Percentiles rank a stretch among this genome's conserved stretches.
These are phyloP conservation scores for Leonotis leonurus DNA, from an alignment of 257 asterid species.

Conservation along the genomic window DNA sequence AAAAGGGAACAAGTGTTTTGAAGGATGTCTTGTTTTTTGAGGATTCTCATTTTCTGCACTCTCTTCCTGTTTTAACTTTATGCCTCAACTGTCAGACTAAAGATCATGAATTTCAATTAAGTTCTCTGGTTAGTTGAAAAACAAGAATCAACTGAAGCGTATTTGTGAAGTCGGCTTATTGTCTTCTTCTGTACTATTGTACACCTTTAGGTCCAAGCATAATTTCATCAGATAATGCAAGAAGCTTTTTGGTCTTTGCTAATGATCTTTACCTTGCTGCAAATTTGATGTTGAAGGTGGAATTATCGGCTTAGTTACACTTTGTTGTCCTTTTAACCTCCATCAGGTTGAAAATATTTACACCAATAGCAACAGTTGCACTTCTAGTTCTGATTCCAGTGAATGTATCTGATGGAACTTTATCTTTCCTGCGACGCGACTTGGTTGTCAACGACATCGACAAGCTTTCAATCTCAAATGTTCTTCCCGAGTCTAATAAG, in stretches of 20 bases:
- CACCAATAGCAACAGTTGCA: conserved; percentile 71
- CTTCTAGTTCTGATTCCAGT: conserved; percentile 90
- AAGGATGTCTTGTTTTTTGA: background rate
- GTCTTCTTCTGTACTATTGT: background rate
- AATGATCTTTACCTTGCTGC: background rate
- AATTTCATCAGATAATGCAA: background rate
- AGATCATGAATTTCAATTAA: background rate
- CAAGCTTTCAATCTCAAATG: conserved; percentile 94
- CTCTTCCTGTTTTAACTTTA: background rate
- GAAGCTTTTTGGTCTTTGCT: conserved; percentile 1
- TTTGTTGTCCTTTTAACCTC: background rate
- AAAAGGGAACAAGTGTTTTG: background rate
- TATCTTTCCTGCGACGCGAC: conserved; percentile 60
- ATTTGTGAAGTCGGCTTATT: background rate
- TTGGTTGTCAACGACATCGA: conserved; percentile 91
- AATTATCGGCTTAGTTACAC: conserved; percentile 1
- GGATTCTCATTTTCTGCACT: background rate
- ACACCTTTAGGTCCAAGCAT: background rate
- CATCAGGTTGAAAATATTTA: conserved; percentile 73
- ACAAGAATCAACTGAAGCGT: background rate
- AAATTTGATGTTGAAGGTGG: background rate
- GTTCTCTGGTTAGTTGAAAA: background rate
- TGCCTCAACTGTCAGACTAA: background rate
- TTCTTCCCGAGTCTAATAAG: conserved; percentile 68
- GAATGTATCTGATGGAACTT: conserved; percentile 66